Base-by-base conservation (phyloP, 2,329 filamentous ascomycete genomes). In the Cryphonectria carpinicola region DNA sequence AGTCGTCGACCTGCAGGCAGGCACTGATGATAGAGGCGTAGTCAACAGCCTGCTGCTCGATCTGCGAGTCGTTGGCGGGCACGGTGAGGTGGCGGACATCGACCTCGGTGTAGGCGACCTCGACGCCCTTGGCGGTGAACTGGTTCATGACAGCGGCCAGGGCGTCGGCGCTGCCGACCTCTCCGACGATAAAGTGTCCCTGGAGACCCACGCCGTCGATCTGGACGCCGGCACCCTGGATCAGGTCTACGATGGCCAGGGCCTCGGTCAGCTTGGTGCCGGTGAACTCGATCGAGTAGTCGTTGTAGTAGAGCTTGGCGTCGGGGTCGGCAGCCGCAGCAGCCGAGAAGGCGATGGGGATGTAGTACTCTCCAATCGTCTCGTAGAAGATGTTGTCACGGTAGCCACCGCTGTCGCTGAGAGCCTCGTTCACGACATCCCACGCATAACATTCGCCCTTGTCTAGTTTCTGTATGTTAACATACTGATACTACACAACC, bases 401-500 rank as follows among this genome's bases (percentile, higher is more conserved):
- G 79, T 82, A 87, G 74, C 87, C 84, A 10, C 67, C 56, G 35
- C 67, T 70, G 28, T 90, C 89, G 70, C 86, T 84, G 56, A 89
- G 82, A 5, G 85, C 86, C 81, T 92, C 89, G 77, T 92, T 92
- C 35, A 90, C 84, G 0, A 92, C 89, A 69, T 92, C 89, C 89
- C 89, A 92, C 41, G 85, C 83, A 77, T 88, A 87, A 78, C 89
- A 90, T 74, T 87, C 82, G 69, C 87, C 86, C 77, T 85, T 85
- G 81, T 86, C 62, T 65, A 43, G 3, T 8, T 17, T 37, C 19
- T 49, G 62, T 49, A 41, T 64, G n/a, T 65, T 35, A 65, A 28
- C n/a, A 49, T 25, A 10, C 13, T 22, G 32, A 14, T 52, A n/a
- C 22, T 4, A 37, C 5, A 37, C 37, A 41, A n/a, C 19, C 37